Evolutionary conservation across 345 rosid genomes (phyloP).

Genomic region (Adansonia digitata): DNA sequence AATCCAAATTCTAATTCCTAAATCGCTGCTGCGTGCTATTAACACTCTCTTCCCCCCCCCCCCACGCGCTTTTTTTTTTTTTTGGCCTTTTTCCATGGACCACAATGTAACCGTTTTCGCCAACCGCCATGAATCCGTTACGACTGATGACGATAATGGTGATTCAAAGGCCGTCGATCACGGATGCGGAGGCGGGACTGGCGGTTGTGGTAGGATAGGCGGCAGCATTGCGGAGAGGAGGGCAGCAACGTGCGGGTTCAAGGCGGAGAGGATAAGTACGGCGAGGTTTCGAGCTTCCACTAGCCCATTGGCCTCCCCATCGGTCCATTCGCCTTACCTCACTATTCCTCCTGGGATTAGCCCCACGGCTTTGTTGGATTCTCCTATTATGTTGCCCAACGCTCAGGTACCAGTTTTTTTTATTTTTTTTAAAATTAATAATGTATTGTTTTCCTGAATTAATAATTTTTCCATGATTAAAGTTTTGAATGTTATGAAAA

Average conservation of each 20-base stretch:
- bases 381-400: slow-evolving; percentile 50
- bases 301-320: slow-evolving; percentile 21
- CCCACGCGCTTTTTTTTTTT: no score
- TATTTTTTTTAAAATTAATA: not conserved
- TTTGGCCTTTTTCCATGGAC: not conserved
- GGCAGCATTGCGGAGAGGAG: slow-evolving; percentile 63
- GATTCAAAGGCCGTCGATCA: not conserved
- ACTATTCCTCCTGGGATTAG: slow-evolving; percentile 58
- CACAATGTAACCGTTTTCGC: slow-evolving; percentile 10
- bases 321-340: slow-evolving; percentile 28
- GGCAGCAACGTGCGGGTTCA: slow-evolving; percentile 56
- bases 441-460: not conserved
- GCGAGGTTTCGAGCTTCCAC: slow-evolving; percentile 31
- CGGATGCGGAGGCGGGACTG: not conserved
- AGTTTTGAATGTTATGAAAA: not conserved
- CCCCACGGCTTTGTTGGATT: slow-evolving; percentile 60
- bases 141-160: not conserved
- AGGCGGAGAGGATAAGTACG: slow-evolving; percentile 35
- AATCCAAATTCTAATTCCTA: not conserved
- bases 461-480: not conserved
- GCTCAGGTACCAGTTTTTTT: slow-evolving; percentile 30
- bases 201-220: not conserved
- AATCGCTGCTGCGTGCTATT: not conserved
- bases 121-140: not conserved
- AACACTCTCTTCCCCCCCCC: not conserved